Evolutionary conservation across 2,329 filamentous ascomycete species (phyloP), one percentile per base, ranked within the genome.

Genomic region (Aspergillus latus): DNA sequence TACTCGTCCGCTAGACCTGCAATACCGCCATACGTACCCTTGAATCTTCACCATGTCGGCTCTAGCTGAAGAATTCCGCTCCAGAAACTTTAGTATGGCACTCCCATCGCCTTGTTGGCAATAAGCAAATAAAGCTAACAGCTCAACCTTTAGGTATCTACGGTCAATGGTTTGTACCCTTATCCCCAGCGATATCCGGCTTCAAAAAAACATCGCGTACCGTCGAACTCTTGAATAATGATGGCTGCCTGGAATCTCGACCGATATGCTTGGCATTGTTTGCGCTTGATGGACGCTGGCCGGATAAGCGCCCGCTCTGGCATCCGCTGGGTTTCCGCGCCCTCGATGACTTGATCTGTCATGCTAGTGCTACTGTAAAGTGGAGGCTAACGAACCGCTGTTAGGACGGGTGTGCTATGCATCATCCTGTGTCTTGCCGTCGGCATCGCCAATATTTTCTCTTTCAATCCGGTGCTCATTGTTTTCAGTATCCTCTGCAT

Each of bases 401-500:
- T 44, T 56, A 76, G 77, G 76, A 75, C 76, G 39, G 77, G 77
- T 51, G 81, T 87, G 49, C 64, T 87, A 32, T 85, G 82, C 74
- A 84, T 87, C 64, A 72, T 87, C 62, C 78, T 89, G 29, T 87
- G 84, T 71, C 82, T 87, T 63, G 86, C 87, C 15, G 78, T 89
- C 21, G 85, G 86, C 47, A 85, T 89, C 59, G 84, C 85, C 52
- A 87, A 88, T 67, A 82, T 89, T 66, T 88, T 89, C 69, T 79
- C 85, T 64, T 78, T 85, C 63, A 78, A 78, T 61, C 52, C 62
- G 29, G 74, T 83, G 47, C 75, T 85, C 39, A 85, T 88, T 59
- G 75, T 86, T 34, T 86, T 87, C 57, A 84, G 84, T 59, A 74
- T 80, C 53, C 67, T 85, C 51, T 82, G 80, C 72, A 70, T 85